Conservation (phyloP, 164 flowering plant species). For the Aristolochia californica region DNA sequence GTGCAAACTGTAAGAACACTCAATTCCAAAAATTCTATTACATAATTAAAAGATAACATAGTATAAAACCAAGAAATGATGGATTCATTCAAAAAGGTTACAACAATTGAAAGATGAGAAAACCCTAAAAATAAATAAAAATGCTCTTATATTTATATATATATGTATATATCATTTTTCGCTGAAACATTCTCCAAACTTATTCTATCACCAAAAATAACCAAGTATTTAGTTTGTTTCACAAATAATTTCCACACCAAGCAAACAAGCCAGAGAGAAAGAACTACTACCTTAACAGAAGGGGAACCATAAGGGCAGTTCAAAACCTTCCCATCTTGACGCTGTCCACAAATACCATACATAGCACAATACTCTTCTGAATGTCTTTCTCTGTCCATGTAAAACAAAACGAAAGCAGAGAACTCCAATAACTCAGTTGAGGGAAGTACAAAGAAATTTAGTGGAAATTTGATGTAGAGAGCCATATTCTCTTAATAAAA, state of each 20-base stretch:
- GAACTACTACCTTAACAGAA: constrained; percentile 69
- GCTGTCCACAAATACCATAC: constrained; percentile 84
- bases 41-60: too few relatives aligned
- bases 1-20: too few relatives aligned
- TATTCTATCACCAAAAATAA: neutral
- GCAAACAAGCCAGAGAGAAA: neutral
- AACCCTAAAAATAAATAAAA: neutral
- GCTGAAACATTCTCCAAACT: neutral
- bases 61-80: too few relatives aligned
- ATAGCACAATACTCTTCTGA: constrained; percentile 74
- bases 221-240: too few relatives aligned
- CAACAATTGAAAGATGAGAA: neutral
- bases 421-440: neutral
- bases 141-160: too few relatives aligned
- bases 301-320: constrained; percentile 74
- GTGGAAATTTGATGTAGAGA: neutral
- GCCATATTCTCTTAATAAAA: neutral
- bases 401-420: neutral
- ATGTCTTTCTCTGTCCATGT: constrained; percentile 43
- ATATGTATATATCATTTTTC: too few relatives aligned
- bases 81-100: too few relatives aligned
- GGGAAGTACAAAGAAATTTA: neutral
- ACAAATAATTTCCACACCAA: neutral
- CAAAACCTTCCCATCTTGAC: constrained; percentile 73
- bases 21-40: too few relatives aligned